These are phyloP conservation scores for Acacia crassicarpa DNA, from an alignment of 306 rosid genomes.

Conservation along the genomic window DNA sequence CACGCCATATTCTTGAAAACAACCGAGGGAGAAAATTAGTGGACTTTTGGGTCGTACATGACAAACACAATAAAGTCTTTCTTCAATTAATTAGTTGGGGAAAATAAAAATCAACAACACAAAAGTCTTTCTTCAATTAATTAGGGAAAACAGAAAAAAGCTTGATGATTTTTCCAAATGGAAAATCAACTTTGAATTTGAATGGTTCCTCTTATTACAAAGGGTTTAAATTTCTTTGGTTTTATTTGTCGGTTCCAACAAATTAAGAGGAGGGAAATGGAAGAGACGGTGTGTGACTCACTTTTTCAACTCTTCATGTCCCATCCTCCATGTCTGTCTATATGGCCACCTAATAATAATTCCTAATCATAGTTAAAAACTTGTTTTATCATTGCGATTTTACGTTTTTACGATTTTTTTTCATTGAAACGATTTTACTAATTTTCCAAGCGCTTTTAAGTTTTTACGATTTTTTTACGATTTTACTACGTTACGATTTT, in stretches of 20 bases:
- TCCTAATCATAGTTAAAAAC: no score
- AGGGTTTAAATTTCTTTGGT: background rate
- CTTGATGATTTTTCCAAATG: constrained; percentile 6
- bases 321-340: background rate
- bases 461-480: no score
- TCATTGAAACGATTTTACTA: no score
- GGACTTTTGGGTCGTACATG: background rate
- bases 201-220: background rate
- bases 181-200: background rate
- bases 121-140: background rate
- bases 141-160: background rate
- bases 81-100: background rate
- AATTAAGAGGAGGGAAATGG: background rate
- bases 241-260: constrained; percentile 16
- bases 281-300: background rate
- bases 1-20: background rate
- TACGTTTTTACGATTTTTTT: no score
- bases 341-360: constrained; percentile 11
- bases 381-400: no score
- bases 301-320: background rate
- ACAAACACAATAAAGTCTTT: background rate
- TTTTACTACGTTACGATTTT: no score
- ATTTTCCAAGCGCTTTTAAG: no score
- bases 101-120: background rate
- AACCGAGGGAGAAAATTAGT: background rate